phyloP scores from a whole-genome alignment of 306 rosid species.

The Inga laurina region DNA sequence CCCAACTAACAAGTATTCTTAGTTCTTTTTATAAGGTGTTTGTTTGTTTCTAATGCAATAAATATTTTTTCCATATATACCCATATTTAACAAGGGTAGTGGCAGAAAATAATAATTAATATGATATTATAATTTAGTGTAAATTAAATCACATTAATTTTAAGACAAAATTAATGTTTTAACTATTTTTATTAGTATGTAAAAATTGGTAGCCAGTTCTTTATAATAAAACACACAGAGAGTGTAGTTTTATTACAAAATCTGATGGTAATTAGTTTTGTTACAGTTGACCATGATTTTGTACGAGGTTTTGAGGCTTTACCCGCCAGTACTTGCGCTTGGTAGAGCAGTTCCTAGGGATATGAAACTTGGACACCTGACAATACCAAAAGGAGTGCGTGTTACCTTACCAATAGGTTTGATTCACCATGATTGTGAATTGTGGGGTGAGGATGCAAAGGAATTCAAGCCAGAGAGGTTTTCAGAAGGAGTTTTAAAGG shows the following conservation, averaged over 20 bases:
- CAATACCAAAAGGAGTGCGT: slow-evolving; percentile 47
- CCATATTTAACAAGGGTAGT: too few species aligned
- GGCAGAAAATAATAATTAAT: too few species aligned
- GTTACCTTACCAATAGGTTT: slow-evolving; percentile 31
- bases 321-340: slow-evolving; percentile 31
- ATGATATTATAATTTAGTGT: too few species aligned
- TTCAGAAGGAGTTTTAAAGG: slow-evolving; percentile 29
- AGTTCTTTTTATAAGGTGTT: too few species aligned
- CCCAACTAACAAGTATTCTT: too few species aligned
- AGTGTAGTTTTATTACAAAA: not conserved
- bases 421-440: slow-evolving; percentile 46
- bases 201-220: too few species aligned
- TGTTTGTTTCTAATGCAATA: too few species aligned
- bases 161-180: too few species aligned
- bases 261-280: not conserved
- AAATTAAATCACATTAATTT: too few species aligned
- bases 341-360: slow-evolving; percentile 10
- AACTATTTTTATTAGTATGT: too few species aligned
- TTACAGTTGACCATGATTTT: slow-evolving; percentile 56
- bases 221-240: too few species aligned
- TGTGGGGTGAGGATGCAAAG: slow-evolving; percentile 62
- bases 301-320: slow-evolving; percentile 58
- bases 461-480: slow-evolving; percentile 38
- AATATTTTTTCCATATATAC: too few species aligned
- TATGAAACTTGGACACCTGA: slow-evolving; percentile 41